Evolutionary conservation across 73 alveolate genomes (phyloP).

Genomic region (Durusdinium trenchii): DNA sequence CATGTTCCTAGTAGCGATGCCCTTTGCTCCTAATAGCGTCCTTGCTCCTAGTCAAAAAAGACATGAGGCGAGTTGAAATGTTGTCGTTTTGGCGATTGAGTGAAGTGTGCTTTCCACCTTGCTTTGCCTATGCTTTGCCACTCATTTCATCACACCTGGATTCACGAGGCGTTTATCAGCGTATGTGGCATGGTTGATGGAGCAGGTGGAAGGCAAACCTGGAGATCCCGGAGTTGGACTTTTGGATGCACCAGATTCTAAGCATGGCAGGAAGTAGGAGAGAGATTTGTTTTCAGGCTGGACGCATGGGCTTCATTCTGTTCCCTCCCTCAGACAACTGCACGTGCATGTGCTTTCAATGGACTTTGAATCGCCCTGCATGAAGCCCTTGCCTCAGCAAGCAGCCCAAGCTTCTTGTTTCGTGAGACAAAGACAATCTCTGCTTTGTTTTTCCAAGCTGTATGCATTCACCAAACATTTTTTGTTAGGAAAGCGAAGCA

Average conservation of each 20-base stretch:
- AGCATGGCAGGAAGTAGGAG: background rate
- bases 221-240: slow-evolving; percentile 25
- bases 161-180: slow-evolving; percentile 50
- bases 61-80: no score
- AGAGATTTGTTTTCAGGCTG: slow-evolving; percentile 21
- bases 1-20: no score
- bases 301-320: slow-evolving; percentile 76
- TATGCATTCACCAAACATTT: background rate
- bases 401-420: slow-evolving; percentile 46
- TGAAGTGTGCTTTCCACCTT: no score
- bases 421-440: slow-evolving; percentile 19
- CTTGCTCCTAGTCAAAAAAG: no score
- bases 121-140: background rate
- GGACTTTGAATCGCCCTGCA: slow-evolving; percentile 37
- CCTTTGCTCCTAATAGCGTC: no score
- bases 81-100: no score
- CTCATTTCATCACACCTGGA: background rate
- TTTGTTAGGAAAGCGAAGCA: slow-evolving; percentile 80
- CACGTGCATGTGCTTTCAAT: slow-evolving; percentile 62
- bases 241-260: background rate
- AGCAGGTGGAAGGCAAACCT: slow-evolving; percentile 35
- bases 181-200: slow-evolving; percentile 80
- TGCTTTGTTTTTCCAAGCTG: background rate
- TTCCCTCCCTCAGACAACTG: slow-evolving; percentile 74
- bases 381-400: slow-evolving; percentile 74